Base-by-base conservation (phyloP, 1,284 basidiomycete species). In the Pascua sp. region DNA sequence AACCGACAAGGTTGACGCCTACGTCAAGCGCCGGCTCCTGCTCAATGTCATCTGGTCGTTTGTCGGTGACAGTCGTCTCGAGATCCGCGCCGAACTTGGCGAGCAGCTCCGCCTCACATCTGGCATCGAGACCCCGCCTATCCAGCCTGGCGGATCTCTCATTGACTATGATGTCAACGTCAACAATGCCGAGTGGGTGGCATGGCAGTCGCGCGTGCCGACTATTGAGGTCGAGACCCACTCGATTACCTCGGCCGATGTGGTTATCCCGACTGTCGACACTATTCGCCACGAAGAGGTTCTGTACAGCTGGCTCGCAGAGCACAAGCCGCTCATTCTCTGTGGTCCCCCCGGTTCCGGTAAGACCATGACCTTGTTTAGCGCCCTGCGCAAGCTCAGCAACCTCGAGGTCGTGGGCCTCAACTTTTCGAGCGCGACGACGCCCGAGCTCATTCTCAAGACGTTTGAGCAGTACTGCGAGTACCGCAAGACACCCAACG, bases 301-400 rank as follows among this genome's bases (percentile, higher is more conserved):
- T 36, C 80, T 99, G 1, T 98, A 98, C 77, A 96, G 93, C 0
- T 98, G 95, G 94, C 81, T 99, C 2, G 94, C 93, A 0, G 97
- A 98, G 75, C 95, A 98, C 80, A 98, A 98, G 75, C 97, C 96
- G 7, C 83, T 99, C 55, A 91, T 99, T 86, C 84, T 99, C 18
- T 99, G 96, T 74, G 96, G 96, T 48, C 96, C 96, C 68, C 96
- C 96, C 8, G 96, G 96, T 70, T 98, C 95, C 24, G 96, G 96
- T 42, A 99, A 99, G 81, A 99, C 96, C 5, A 99, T 99, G 96
- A 98, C 97, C 0, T 81, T 99, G n/a, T 98, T 98, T 80, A 96
- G 92, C 65, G 96, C 97, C 5, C 84, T 99, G 39, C 87, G 96
- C 56, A 98, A 98, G 77, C 83, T 98, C 46, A 93, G 94, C 4